These are phyloP conservation scores for Raddia guianensis DNA, from an alignment of 176 grass and related monocot genomes.

Conservation along the genomic window DNA sequence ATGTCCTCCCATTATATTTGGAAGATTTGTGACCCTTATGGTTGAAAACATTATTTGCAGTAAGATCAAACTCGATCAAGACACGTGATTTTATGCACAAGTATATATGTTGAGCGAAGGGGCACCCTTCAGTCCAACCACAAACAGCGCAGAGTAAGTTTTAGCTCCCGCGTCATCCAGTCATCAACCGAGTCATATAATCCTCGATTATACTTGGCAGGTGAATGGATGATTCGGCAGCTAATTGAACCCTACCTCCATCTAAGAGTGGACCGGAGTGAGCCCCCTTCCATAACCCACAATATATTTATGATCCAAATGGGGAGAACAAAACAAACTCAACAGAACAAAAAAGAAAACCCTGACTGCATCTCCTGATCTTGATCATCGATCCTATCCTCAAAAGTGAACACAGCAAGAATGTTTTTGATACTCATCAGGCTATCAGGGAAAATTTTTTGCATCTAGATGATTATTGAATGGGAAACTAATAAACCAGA, in stretches of 20 bases:
- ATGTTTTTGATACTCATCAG: background rate
- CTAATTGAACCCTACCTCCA: slow-evolving; percentile 68
- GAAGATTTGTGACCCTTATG: background rate
- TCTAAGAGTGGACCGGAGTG: slow-evolving; percentile 88
- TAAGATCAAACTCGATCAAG: background rate
- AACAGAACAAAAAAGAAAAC: background rate
- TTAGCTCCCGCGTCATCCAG: slow-evolving; percentile 85
- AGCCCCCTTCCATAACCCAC: slow-evolving; percentile 58
- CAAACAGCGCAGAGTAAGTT: slow-evolving; percentile 60
- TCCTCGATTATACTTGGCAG: slow-evolving; percentile 43
- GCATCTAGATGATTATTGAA: background rate
- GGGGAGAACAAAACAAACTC: background rate
- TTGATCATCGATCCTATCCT: background rate
- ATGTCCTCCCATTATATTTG: no score
- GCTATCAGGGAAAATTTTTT: no score
- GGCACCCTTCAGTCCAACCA: slow-evolving; percentile 99
- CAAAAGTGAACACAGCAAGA: background rate
- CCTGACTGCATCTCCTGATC: background rate
- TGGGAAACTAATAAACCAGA: background rate
- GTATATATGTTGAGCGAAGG: slow-evolving; percentile 41
- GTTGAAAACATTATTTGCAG: background rate
- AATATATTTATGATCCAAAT: background rate
- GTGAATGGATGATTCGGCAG: slow-evolving; percentile 85
- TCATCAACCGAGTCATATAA: slow-evolving; percentile 56
- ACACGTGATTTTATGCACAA: slow-evolving; percentile 40